phyloP scores from a whole-genome alignment of 768 basidiomycete species.

The Serendipita sp. region DNA sequence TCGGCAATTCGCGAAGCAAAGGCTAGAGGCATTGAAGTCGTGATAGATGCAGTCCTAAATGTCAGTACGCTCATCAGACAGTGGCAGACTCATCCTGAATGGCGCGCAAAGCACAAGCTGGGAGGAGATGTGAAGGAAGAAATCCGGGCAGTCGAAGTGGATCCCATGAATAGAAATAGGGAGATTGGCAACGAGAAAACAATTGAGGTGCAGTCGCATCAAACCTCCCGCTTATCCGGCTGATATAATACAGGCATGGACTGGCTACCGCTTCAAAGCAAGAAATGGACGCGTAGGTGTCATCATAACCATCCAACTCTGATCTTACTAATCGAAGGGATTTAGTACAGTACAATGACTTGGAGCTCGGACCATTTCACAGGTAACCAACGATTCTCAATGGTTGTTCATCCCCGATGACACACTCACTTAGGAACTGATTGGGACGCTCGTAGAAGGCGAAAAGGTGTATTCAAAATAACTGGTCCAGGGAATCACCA shows the following conservation, averaged over 20 bases:
- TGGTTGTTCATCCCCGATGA: background rate
- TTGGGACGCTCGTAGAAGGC: constrained; percentile 56
- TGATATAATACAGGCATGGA: constrained; percentile 48
- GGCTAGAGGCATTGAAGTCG: constrained; percentile 51
- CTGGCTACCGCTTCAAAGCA: constrained; percentile 72
- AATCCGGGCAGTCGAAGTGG: constrained; percentile 55
- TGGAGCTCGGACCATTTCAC: constrained; percentile 75
- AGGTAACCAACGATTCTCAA: constrained; percentile 26
- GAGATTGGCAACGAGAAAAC: constrained; percentile 40
- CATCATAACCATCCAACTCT: background rate
- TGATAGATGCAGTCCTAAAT: constrained; percentile 83
- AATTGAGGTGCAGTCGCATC: constrained; percentile 39
- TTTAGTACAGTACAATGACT: constrained; percentile 49
- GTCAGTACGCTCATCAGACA: constrained; percentile 25
- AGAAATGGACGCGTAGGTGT: constrained; percentile 11
- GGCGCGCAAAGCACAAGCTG: constrained; percentile 48
- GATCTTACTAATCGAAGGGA: background rate
- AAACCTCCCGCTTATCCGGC: background rate
- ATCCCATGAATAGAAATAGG: constrained; percentile 49
- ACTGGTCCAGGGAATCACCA: constrained; percentile 40
- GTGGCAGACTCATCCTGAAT: background rate
- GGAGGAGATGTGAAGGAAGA: constrained; percentile 66
- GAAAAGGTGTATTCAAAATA: constrained; percentile 58
- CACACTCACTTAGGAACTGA: constrained; percentile 45
- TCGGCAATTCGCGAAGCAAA: constrained; percentile 52